Conservation (phyloP, 768 basidiomycete genomes). For the Mycena amicta region DNA sequence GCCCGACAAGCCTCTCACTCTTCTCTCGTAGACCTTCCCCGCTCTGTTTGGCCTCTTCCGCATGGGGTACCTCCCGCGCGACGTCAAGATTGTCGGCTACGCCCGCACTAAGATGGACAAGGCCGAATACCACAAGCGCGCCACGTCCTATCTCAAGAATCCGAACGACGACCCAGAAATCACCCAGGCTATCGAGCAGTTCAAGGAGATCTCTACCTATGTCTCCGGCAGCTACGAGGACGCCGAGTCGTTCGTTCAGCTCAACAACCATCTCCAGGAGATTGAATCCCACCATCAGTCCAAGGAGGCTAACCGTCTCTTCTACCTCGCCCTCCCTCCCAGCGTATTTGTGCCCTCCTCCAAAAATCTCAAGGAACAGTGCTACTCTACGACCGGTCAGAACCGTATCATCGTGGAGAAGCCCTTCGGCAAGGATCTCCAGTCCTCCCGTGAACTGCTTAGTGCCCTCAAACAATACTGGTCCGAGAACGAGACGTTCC, state of each 20-base stretch:
- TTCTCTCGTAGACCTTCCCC: slow-evolving; percentile 76
- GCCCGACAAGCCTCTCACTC: slow-evolving; percentile 3
- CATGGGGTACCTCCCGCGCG: slow-evolving; percentile 77
- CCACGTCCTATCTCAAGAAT: slow-evolving; percentile 84
- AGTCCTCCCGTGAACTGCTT: slow-evolving; percentile 80
- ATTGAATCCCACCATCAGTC: slow-evolving; percentile 74
- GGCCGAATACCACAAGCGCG: slow-evolving; percentile 82
- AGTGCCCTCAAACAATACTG: slow-evolving; percentile 81
- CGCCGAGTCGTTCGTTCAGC: slow-evolving; percentile 70
- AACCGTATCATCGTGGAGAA: slow-evolving; percentile 98
- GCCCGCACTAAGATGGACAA: slow-evolving; percentile 93
- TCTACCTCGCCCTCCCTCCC: slow-evolving; percentile 98
- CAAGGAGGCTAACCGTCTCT: slow-evolving; percentile 77
- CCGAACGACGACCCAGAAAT: slow-evolving; percentile 61
- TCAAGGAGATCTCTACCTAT: slow-evolving; percentile 82
- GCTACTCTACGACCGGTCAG: slow-evolving; percentile 67
- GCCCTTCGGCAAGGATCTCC: slow-evolving; percentile 94
- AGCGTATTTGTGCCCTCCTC: slow-evolving; percentile 92
- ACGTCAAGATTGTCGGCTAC: slow-evolving; percentile 91
- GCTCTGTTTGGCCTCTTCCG: slow-evolving; percentile 90
- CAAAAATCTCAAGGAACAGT: slow-evolving; percentile 77
- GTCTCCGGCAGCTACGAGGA: slow-evolving; percentile 90
- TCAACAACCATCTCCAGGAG: slow-evolving; percentile 74
- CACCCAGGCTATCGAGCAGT: slow-evolving; percentile 70
- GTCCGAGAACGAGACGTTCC: slow-evolving; percentile 97